Percentiles rank a stretch among this genome's conserved stretches.
Conservation (phyloP, 768 basidiomycete species). For the Hydnum rufescens region DNA sequence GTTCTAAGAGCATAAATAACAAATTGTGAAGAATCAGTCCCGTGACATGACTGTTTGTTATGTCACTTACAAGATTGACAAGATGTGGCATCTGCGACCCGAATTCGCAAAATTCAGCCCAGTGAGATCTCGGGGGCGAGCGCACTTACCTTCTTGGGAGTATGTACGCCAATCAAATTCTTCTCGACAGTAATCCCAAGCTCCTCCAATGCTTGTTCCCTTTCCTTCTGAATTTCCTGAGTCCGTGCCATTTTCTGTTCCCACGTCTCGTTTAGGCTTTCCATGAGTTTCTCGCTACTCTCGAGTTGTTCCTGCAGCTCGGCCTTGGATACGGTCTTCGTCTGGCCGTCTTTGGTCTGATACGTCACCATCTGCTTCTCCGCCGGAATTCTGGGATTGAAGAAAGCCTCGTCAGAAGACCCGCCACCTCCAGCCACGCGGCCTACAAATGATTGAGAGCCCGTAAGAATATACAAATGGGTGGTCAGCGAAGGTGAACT, state of each 20-base stretch:
- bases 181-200: constrained; percentile 96
- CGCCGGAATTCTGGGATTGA: constrained; percentile 74
- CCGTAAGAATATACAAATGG: background rate
- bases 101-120: background rate
- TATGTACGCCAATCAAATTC: constrained; percentile 90
- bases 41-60: too few relatives aligned
- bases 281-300: constrained; percentile 86
- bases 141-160: constrained; percentile 72
- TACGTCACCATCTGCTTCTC: constrained; percentile 93
- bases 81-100: constrained; percentile 65
- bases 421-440: constrained; percentile 36
- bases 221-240: constrained; percentile 86
- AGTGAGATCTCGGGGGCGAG: background rate
- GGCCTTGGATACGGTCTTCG: constrained; percentile 92
- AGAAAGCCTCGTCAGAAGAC: constrained; percentile 41
- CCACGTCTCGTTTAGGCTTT: constrained; percentile 87
- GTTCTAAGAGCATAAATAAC: constrained; percentile 28
- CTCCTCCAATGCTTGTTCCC: constrained; percentile 94
- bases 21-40: constrained; percentile 10
- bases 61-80: constrained; percentile 61
- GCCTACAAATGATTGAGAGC: constrained; percentile 21
- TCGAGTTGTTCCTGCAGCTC: constrained; percentile 96
- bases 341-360: constrained; percentile 75
- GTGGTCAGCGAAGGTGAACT: constrained; percentile 15
- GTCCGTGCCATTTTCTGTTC: constrained; percentile 84